A percentile compares a stretch with the other conserved stretches of the same genome.
Evolutionary conservation across 371 early-diverging fungal genomes (phyloP).

Genomic region (Mucor circinelloides): DNA sequence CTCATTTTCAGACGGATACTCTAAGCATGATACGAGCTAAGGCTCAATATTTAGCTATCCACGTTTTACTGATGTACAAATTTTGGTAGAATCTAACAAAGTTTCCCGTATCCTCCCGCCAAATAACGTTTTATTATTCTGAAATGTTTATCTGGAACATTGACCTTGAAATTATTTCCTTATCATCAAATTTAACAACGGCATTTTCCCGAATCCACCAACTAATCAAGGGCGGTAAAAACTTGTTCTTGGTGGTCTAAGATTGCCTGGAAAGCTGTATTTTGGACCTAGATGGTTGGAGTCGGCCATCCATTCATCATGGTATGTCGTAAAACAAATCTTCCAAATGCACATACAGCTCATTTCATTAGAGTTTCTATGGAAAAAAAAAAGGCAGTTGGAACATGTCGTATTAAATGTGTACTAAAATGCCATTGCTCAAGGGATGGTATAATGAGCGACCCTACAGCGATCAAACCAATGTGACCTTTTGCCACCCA

Average conservation of each 20-base stretch:
- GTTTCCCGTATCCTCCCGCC: constrained; percentile 17
- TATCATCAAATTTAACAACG: constrained; percentile 1
- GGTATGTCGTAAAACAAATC: background rate
- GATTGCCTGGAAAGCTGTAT: constrained; percentile 1
- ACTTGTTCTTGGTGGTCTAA: background rate
- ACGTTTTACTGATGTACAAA: background rate
- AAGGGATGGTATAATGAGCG: background rate
- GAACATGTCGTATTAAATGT: background rate
- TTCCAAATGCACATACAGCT: background rate
- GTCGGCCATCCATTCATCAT: background rate
- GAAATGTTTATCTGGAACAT: constrained; percentile 4
- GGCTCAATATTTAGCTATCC: background rate
- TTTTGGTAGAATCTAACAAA: background rate
- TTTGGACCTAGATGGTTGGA: background rate
- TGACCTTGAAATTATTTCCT: background rate
- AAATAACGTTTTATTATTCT: constrained; percentile 1
- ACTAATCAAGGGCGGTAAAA: background rate
- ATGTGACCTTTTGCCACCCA: background rate
- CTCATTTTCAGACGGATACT: background rate
- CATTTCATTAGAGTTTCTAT: background rate
- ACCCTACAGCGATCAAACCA: background rate
- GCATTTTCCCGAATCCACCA: background rate
- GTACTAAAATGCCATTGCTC: background rate
- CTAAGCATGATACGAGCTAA: background rate
- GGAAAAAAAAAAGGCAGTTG: background rate